Evolutionary conservation across 441 rosid genomes (phyloP).

Genomic region (Populus hybrid): DNA sequence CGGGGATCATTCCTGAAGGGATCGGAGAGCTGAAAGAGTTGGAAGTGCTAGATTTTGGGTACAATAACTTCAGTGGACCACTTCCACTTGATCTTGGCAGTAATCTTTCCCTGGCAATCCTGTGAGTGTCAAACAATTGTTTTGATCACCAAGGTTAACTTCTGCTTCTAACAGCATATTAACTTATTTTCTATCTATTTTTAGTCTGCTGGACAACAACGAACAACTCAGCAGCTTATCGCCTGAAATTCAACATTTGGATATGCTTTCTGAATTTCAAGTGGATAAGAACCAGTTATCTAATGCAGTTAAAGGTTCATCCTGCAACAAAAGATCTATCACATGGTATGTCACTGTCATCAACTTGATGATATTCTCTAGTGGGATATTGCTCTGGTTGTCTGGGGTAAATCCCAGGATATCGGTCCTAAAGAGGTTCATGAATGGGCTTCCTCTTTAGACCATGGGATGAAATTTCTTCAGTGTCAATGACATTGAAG

Average conservation of each 20-base stretch:
- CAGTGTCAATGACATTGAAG: neutral
- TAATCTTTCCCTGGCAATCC: slow-evolving; percentile 40
- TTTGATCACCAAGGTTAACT: neutral
- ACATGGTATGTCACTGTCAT: slow-evolving; percentile 26
- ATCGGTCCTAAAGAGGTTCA: neutral
- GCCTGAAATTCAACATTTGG: slow-evolving; percentile 40
- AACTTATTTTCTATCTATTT: slow-evolving; percentile 1
- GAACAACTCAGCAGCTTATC: slow-evolving; percentile 34
- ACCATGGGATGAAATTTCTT: neutral
- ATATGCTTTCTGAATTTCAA: slow-evolving; percentile 41
- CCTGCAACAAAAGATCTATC: slow-evolving; percentile 20
- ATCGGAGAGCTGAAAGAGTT: slow-evolving; percentile 61
- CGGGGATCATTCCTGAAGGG: slow-evolving; percentile 68
- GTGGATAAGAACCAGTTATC: slow-evolving; percentile 35
- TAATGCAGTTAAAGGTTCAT: slow-evolving; percentile 24
- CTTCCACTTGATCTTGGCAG: slow-evolving; percentile 46
- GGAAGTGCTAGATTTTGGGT: slow-evolving; percentile 79
- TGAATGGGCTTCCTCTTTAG: neutral
- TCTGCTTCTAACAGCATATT: slow-evolving; percentile 7
- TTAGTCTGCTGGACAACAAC: slow-evolving; percentile 57
- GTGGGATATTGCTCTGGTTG: neutral
- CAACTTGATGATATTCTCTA: slow-evolving; percentile 16
- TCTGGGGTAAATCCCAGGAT: neutral
- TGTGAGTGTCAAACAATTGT: slow-evolving; percentile 34
- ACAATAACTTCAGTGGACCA: slow-evolving; percentile 65